Conservation (phyloP, 202 grass and related monocot genomes). For the Zoysia matrella region DNA sequence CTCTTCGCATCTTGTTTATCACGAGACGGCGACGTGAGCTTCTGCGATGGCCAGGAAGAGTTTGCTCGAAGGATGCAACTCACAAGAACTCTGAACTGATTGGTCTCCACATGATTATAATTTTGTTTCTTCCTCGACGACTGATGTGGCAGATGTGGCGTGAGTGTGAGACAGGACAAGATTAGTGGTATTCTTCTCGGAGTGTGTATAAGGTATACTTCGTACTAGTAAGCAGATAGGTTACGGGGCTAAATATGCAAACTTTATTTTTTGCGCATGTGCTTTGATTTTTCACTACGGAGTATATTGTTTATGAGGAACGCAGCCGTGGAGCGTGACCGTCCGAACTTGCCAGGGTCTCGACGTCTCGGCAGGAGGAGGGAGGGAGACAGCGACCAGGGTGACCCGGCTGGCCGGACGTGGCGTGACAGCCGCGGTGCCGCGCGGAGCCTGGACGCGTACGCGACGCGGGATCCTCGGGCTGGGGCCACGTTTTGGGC, state of each 20-base stretch:
- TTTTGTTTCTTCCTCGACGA: neutral
- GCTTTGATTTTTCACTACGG: neutral
- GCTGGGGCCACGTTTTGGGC: conserved; percentile 2
- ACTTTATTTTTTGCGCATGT: neutral
- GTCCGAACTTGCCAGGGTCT: no score
- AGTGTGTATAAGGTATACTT: no score
- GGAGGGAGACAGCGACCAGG: neutral
- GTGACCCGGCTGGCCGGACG: neutral
- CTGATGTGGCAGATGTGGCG: no score
- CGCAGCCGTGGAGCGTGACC: neutral
- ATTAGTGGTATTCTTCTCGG: no score
- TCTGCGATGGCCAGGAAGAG: conserved; percentile 1
- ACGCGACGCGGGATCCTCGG: neutral
- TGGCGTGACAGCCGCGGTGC: conserved; percentile 15
- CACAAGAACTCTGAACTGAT: neutral
- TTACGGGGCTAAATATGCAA: neutral
- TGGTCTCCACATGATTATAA: neutral
- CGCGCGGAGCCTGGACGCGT: no score
- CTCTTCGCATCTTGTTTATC: neutral
- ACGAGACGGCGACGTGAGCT: conserved; percentile 6
- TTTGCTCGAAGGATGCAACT: neutral
- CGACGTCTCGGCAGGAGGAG: no score
- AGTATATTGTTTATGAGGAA: neutral
- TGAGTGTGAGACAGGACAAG: no score
- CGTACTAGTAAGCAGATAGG: neutral